Conservation (phyloP, 352 stramenopile genomes). For the Pythium brachiatum region DNA sequence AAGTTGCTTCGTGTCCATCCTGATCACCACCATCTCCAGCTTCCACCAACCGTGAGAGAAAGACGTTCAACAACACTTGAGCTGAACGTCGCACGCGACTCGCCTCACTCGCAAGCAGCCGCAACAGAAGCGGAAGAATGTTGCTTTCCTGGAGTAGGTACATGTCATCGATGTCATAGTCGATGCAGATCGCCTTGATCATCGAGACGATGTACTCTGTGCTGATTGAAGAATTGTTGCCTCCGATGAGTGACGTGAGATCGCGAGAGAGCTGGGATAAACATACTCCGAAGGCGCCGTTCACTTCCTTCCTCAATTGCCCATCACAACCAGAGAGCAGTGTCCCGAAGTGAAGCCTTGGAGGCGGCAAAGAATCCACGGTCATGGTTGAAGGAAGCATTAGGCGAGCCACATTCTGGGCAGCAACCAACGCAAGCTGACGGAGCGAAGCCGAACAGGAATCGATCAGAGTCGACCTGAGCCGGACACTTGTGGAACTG, state of each 20-base stretch:
- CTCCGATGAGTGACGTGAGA: neutral
- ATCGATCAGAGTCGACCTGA: conserved; percentile 47
- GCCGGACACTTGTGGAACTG: conserved; percentile 21
- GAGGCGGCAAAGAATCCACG: conserved; percentile 14
- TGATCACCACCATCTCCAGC: conserved; percentile 12
- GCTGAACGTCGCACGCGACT: conserved; percentile 45
- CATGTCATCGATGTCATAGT: conserved; percentile 76
- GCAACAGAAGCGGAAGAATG: conserved; percentile 51
- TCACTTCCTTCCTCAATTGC: conserved; percentile 40
- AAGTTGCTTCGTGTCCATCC: conserved; percentile 34
- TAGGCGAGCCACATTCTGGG: conserved; percentile 10
- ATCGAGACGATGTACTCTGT: conserved; percentile 29
- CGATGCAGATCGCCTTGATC: conserved; percentile 56
- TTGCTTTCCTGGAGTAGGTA: conserved; percentile 68
- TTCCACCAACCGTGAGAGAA: conserved; percentile 65
- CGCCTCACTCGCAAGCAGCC: conserved; percentile 43
- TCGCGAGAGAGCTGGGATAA: conserved; percentile 32
- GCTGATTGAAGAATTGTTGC: conserved; percentile 22
- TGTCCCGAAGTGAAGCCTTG: conserved; percentile 50
- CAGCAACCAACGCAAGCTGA: conserved; percentile 33
- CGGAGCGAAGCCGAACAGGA: conserved; percentile 47
- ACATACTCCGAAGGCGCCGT: conserved; percentile 44
- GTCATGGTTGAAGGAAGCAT: conserved; percentile 8
- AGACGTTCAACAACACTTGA: conserved; percentile 46
- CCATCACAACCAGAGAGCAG: conserved; percentile 56